Evolutionary conservation across 2,329 filamentous ascomycete genomes (phyloP).

Genomic region (Bipolaris victoriae): DNA sequence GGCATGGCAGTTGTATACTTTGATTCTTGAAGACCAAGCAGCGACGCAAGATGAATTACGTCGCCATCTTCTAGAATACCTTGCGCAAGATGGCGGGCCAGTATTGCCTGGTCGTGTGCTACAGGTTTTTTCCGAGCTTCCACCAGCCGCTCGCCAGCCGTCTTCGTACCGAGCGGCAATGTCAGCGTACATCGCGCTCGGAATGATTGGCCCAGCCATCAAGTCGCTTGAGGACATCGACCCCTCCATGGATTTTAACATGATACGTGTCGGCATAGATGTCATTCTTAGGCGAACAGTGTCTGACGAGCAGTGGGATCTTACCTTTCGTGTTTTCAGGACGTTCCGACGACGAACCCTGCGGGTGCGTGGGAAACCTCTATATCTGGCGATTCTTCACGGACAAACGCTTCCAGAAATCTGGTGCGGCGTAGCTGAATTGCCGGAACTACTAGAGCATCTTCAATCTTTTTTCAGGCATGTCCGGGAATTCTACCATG

Average conservation of each 20-base stretch:
- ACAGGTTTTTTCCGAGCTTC: slow-evolving; percentile 55
- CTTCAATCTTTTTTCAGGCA: slow-evolving; percentile 37
- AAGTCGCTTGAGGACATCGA: slow-evolving; percentile 52
- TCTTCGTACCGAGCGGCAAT: slow-evolving; percentile 55
- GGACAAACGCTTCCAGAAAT: slow-evolving; percentile 26
- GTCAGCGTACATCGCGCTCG: slow-evolving; percentile 52
- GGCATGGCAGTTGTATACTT: slow-evolving; percentile 48
- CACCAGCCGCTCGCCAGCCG: slow-evolving; percentile 44
- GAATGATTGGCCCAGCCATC: slow-evolving; percentile 48
- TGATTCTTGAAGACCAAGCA: slow-evolving; percentile 24
- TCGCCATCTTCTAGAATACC: slow-evolving; percentile 39
- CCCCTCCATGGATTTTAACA: slow-evolving; percentile 2
- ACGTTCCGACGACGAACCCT: slow-evolving; percentile 21
- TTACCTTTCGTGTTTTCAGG: slow-evolving; percentile 38
- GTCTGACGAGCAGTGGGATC: slow-evolving; percentile 45
- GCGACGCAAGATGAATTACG: slow-evolving; percentile 13
- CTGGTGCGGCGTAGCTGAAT: slow-evolving; percentile 31
- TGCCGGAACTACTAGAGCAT: slow-evolving; percentile 36
- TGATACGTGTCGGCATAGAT: slow-evolving; percentile 35
- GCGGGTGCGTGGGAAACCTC: slow-evolving; percentile 3
- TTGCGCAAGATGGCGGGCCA: slow-evolving; percentile 25
- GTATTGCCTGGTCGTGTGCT: slow-evolving; percentile 53
- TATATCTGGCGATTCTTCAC: slow-evolving; percentile 7
- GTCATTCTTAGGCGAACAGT: slow-evolving; percentile 40
- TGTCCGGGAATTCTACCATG: slow-evolving; percentile 31